Conservation (phyloP, 495 filamentous ascomycete genomes). For the Filosporella fistucella region DNA sequence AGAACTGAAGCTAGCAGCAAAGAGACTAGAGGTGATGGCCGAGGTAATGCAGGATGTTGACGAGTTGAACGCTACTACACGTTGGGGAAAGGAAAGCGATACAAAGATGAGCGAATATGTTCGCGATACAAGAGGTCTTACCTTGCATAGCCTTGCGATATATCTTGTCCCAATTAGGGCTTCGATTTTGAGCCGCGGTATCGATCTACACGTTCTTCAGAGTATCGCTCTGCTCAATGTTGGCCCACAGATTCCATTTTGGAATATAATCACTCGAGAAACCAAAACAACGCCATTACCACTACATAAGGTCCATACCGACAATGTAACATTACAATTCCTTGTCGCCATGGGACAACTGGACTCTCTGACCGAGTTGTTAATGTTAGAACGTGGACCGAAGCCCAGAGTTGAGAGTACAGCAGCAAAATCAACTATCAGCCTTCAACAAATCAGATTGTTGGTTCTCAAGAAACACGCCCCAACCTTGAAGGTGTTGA, state of each 20-base stretch:
- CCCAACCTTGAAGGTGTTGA: constrained; percentile 33
- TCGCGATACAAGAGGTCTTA: constrained; percentile 46
- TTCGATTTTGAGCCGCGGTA: constrained; percentile 40
- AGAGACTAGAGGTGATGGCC: too few relatives aligned
- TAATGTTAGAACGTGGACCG: constrained; percentile 47
- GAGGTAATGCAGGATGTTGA: too few relatives aligned
- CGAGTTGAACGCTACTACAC: too few relatives aligned
- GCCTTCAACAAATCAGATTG: constrained; percentile 48
- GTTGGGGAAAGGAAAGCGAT: too few relatives aligned
- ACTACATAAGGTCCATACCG: constrained; percentile 53
- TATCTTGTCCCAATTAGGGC: constrained; percentile 54
- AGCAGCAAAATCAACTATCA: constrained; percentile 37
- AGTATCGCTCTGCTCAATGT: constrained; percentile 56
- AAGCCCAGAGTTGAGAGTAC: constrained; percentile 46
- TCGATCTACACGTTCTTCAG: constrained; percentile 47
- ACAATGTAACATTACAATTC: constrained; percentile 51
- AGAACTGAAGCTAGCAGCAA: too few relatives aligned
- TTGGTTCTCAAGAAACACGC: constrained; percentile 44
- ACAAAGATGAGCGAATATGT: constrained; percentile 48
- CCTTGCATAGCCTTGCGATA: constrained; percentile 45
- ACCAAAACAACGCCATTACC: constrained; percentile 43
- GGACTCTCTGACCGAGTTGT: constrained; percentile 47
- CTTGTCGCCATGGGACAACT: constrained; percentile 45
- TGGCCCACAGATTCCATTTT: constrained; percentile 52
- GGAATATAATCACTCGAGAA: constrained; percentile 45